phyloP scores from a whole-genome alignment of 2,329 filamentous ascomycete species.

The Septoria linicola region DNA sequence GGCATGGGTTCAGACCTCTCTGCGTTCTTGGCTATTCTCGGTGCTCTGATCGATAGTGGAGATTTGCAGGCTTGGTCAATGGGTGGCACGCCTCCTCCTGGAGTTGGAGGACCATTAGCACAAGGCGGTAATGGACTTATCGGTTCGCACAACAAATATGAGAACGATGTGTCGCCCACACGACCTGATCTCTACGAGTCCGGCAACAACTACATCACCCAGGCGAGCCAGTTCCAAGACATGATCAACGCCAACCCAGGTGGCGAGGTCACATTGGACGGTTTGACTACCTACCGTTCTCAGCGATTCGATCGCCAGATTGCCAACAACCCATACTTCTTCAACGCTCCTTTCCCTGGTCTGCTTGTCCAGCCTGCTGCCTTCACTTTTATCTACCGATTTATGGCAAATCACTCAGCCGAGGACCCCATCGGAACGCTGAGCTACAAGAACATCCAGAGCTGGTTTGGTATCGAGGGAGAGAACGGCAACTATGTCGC shows the following conservation, averaged over 20 bases:
- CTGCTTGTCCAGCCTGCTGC: constrained; percentile 27
- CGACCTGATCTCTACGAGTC: constrained; percentile 37
- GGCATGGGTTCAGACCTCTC: constrained; percentile 38
- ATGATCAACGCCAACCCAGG: constrained; percentile 31
- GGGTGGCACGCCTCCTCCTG: constrained; percentile 21
- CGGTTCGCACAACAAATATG: constrained; percentile 39
- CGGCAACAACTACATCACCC: constrained; percentile 33
- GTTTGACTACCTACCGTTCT: constrained; percentile 21
- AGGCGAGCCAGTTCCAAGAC: constrained; percentile 31
- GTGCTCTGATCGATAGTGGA: constrained; percentile 20
- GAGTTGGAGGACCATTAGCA: constrained; percentile 13
- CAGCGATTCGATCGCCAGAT: constrained; percentile 28
- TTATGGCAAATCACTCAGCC: constrained; percentile 34
- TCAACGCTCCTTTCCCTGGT: constrained; percentile 13
- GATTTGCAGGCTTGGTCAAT: constrained; percentile 21
- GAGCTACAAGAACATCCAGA: constrained; percentile 23
- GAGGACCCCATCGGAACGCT: constrained; percentile 28
- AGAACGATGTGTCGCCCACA: constrained; percentile 38
- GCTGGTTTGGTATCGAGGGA: constrained; percentile 30
- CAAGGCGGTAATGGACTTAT: constrained; percentile 23
- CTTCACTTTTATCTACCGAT: constrained; percentile 33
- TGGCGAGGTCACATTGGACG: constrained; percentile 23
- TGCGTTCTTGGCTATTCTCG: constrained; percentile 22
- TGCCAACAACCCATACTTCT: constrained; percentile 37
- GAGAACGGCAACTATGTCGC: constrained; percentile 24